Conservation (phyloP, 2,329 filamentous ascomycete species). For the Scopulariopsis brevicaulis region DNA sequence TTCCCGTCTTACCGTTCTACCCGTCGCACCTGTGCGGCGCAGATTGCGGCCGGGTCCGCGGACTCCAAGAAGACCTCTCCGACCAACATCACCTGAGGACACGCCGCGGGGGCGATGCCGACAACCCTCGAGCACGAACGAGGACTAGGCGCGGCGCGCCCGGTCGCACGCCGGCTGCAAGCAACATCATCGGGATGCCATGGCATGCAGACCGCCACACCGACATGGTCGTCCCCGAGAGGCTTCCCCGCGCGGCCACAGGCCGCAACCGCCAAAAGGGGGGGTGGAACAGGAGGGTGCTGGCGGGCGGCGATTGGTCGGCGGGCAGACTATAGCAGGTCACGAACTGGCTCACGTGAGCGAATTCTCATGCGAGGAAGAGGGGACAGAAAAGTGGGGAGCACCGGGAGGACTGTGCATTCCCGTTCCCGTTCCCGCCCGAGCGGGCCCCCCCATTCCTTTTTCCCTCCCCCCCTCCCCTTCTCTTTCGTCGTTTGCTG, state of each 20-base stretch:
- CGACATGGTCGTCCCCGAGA: background rate
- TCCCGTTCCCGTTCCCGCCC: conserved; percentile 2
- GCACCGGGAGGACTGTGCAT: conserved; percentile 1
- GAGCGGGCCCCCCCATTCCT: conserved; percentile 1
- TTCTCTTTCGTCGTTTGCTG: no score
- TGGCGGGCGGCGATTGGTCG: background rate
- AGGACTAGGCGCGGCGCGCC: background rate
- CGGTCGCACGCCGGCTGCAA: background rate
- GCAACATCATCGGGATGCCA: background rate
- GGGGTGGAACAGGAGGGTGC: background rate
- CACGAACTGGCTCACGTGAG: conserved; percentile 1
- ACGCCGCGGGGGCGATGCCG: no score
- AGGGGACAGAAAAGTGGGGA: background rate
- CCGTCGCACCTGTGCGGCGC: background rate
- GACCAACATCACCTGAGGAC: no score
- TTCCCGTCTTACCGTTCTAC: no score
- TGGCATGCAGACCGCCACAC: background rate
- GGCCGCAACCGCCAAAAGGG: background rate
- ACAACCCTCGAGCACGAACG: no score
- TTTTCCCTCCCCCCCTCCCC: background rate
- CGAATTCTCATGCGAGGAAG: conserved; percentile 3
- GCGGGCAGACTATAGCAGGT: background rate
- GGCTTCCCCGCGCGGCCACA: background rate
- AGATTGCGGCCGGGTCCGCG: no score
- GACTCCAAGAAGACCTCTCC: no score